phyloP scores from a whole-genome alignment of 495 filamentous ascomycete genomes.

The Parachaetomium inaequale region DNA sequence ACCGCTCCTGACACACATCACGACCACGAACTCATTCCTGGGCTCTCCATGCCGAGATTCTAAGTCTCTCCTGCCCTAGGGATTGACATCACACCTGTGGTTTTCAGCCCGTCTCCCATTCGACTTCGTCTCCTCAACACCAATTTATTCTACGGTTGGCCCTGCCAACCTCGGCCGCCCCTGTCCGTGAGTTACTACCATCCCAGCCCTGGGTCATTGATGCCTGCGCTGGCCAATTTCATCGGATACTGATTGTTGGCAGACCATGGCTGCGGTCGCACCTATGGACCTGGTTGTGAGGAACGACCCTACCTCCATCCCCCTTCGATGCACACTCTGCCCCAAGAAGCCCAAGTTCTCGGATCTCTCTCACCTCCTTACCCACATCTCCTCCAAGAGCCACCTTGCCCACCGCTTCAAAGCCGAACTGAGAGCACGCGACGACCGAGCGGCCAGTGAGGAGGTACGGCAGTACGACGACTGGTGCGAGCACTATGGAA shows the following conservation, averaged over 20 bases:
- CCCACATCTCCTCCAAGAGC: constrained; percentile 80
- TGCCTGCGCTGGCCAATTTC: not conserved
- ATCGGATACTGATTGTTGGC: constrained; percentile 15
- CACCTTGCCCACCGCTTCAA: constrained; percentile 76
- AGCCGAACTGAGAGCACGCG: constrained; percentile 58
- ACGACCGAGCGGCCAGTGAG: constrained; percentile 49
- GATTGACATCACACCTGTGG: not conserved
- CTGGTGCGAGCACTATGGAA: constrained; percentile 65
- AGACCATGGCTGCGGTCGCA: constrained; percentile 37
- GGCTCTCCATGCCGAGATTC: not conserved
- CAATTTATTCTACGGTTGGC: constrained; percentile 22
- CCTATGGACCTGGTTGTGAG: constrained; percentile 29
- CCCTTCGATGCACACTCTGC: constrained; percentile 75
- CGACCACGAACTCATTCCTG: not conserved
- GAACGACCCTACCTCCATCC: constrained; percentile 37
- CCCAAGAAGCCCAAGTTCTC: constrained; percentile 74
- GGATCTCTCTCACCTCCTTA: constrained; percentile 83
- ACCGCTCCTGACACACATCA: not conserved
- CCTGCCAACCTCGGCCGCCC: not conserved
- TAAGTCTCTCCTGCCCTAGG: constrained; percentile 22
- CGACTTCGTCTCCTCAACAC: not conserved
- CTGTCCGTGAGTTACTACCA: constrained; percentile 24
- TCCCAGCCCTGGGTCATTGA: not conserved
- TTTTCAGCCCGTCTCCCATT: not conserved
- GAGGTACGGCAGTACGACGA: constrained; percentile 58